These are phyloP conservation scores for Pythium folliculosum DNA, from an alignment of 352 stramenopile genomes.

Conservation along the genomic window DNA sequence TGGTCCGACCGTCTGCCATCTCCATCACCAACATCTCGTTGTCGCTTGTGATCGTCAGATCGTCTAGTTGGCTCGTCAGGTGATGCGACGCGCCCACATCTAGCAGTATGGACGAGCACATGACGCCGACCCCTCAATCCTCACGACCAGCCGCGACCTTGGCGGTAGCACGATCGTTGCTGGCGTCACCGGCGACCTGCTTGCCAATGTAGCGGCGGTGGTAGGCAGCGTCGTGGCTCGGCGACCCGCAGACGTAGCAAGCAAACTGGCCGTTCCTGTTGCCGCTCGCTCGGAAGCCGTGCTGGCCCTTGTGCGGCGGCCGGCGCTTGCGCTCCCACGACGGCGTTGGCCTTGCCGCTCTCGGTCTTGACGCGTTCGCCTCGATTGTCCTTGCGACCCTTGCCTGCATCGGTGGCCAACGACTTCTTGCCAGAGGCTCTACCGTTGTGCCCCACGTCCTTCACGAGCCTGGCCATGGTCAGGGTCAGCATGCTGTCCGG, in stretches of 20 bases:
- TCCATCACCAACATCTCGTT: slow-evolving; percentile 13
- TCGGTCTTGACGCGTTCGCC: not conserved
- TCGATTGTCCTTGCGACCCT: not conserved
- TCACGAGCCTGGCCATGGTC: too few species aligned
- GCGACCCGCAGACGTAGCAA: not conserved
- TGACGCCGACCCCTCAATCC: not conserved
- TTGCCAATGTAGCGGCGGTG: not conserved
- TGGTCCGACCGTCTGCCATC: slow-evolving; percentile 9
- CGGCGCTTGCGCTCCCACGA: not conserved
- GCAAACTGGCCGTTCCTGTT: slow-evolving; percentile 2
- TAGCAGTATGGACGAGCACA: slow-evolving; percentile 7
- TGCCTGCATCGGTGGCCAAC: not conserved
- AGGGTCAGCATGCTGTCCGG: too few species aligned
- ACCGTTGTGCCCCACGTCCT: not conserved
- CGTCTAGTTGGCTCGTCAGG: slow-evolving; percentile 14
- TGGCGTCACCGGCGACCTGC: too few species aligned
- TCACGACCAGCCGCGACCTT: too few species aligned
- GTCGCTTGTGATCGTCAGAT: slow-evolving; percentile 10
- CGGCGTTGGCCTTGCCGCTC: not conserved
- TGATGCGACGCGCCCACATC: slow-evolving; percentile 19
- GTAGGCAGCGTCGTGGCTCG: not conserved
- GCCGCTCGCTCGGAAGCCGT: not conserved
- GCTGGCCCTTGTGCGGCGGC: not conserved
- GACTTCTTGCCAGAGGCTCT: not conserved
- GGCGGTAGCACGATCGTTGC: too few species aligned